Conservation (phyloP, 2,329 filamentous ascomycete species). For the Fusarium drepaniforme region DNA sequence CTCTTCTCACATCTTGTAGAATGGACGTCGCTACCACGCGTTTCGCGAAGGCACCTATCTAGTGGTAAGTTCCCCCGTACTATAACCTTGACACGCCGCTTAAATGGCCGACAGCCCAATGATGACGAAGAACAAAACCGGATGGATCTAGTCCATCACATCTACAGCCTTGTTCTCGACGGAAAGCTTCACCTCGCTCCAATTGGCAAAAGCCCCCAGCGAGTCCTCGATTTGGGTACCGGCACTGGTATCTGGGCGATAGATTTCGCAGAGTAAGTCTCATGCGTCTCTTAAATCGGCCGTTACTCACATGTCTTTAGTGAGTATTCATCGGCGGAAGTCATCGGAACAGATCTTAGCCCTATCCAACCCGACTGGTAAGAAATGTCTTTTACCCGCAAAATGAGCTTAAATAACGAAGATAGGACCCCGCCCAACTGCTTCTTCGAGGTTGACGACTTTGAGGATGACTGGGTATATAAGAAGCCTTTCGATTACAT, state of each 20-base stretch:
- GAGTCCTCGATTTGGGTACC: conserved; percentile 17
- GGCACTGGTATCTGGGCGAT: conserved; percentile 24
- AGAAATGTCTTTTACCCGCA: fast-evolving
- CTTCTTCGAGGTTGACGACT: conserved; percentile 25
- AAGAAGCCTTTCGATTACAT: conserved; percentile 18
- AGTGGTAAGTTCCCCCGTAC: neutral
- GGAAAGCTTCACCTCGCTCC: conserved; percentile 10
- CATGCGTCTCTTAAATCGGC: neutral
- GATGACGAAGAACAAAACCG: conserved; percentile 20
- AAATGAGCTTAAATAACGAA: fast-evolving
- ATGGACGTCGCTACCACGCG: conserved; percentile 30
- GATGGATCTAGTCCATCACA: conserved; percentile 21
- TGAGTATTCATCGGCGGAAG: neutral
- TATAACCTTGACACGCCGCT: too few species aligned
- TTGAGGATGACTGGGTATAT: conserved; percentile 26
- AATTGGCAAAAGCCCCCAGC: neutral
- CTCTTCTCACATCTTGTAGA: neutral
- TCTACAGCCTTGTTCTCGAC: conserved; percentile 9
- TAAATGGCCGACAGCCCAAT: conserved; percentile 3
- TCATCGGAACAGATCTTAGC: neutral
- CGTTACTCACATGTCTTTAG: neutral
- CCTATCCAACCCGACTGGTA: neutral
- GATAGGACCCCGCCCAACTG: conserved; percentile 24
- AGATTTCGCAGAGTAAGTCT: conserved; percentile 12
- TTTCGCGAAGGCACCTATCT: conserved; percentile 30